These are phyloP conservation scores for Pseudozyma flocculosa DNA, from an alignment of 1,284 basidiomycete species.

Conservation along the genomic window DNA sequence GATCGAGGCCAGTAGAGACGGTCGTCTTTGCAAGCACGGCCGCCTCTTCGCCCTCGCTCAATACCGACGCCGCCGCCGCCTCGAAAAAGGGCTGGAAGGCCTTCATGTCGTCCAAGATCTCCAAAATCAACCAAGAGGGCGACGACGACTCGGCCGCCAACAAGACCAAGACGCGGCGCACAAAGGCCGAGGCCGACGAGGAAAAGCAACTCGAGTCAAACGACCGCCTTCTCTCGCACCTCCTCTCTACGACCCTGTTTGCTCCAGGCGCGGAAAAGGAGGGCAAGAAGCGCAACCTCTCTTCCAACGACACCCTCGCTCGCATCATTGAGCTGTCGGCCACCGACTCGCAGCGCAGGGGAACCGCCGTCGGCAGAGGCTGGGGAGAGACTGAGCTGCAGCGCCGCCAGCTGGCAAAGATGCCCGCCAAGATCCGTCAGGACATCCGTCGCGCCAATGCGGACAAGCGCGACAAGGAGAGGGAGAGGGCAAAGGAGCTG, in stretches of 20 bases:
- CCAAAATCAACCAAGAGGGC: constrained; percentile 21
- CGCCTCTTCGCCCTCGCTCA: neutral
- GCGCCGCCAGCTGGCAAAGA: constrained; percentile 40
- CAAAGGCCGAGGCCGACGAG: constrained; percentile 33
- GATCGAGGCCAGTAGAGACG: constrained; percentile 15
- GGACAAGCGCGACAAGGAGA: constrained; percentile 46
- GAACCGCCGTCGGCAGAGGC: constrained; percentile 37
- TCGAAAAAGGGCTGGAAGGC: constrained; percentile 37
- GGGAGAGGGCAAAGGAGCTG: constrained; percentile 51
- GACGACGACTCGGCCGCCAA: neutral
- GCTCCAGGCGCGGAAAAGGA: constrained; percentile 40
- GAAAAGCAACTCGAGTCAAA: constrained; percentile 49
- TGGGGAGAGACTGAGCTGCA: constrained; percentile 48
- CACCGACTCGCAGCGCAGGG: constrained; percentile 27
- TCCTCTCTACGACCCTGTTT: constrained; percentile 55
- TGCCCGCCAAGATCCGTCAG: constrained; percentile 44
- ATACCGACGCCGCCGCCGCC: neutral
- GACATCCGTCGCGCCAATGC: constrained; percentile 46
- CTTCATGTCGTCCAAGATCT: constrained; percentile 42
- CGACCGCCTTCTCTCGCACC: constrained; percentile 47
- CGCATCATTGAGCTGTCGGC: constrained; percentile 47
- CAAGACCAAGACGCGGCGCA: constrained; percentile 2
- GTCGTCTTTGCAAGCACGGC: constrained; percentile 31
- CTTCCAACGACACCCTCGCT: constrained; percentile 48
- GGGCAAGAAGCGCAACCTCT: constrained; percentile 31